These are phyloP conservation scores for Amanita rubescens DNA, from an alignment of 768 basidiomycete species.

Conservation along the genomic window DNA sequence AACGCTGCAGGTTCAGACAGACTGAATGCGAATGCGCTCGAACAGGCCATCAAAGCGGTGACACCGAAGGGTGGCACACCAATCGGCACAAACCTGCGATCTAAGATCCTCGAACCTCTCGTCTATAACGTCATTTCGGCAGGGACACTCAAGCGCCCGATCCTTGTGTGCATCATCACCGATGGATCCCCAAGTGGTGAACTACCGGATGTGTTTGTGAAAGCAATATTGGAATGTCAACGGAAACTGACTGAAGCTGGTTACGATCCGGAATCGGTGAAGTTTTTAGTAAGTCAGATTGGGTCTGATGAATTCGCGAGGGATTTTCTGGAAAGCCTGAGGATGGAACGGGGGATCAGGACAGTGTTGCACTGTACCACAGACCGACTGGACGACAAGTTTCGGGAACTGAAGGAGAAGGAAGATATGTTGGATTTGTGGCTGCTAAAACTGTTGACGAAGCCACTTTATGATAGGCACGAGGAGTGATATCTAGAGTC, in stretches of 20 bases:
- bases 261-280: constrained; percentile 11
- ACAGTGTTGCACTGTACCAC: constrained; percentile 13
- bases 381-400: constrained; percentile 13
- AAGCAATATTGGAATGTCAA: constrained; percentile 11
- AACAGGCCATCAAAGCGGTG: neutral
- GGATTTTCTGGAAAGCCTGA: constrained; percentile 6
- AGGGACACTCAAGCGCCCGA: constrained; percentile 8
- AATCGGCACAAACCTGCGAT: constrained; percentile 10
- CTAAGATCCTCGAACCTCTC: constrained; percentile 12
- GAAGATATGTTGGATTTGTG: constrained; percentile 12
- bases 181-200: constrained; percentile 11
- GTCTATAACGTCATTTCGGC: constrained; percentile 1
- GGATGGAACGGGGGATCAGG: constrained; percentile 4
- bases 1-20: constrained; percentile 8
- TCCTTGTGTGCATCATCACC: constrained; percentile 13
- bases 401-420: constrained; percentile 10
- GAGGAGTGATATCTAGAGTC: no score
- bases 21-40: neutral
- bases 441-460: constrained; percentile 8
- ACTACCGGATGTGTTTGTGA: neutral
- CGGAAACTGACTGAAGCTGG: neutral
- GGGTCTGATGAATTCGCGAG: constrained; percentile 4
- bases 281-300: constrained; percentile 13
- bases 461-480: no score
- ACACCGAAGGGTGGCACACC: constrained; percentile 5